A percentile compares a stretch with the other conserved stretches of the same genome.
Conservation (phyloP, 2,329 filamentous ascomycete genomes). For the Ophiostoma montium region DNA sequence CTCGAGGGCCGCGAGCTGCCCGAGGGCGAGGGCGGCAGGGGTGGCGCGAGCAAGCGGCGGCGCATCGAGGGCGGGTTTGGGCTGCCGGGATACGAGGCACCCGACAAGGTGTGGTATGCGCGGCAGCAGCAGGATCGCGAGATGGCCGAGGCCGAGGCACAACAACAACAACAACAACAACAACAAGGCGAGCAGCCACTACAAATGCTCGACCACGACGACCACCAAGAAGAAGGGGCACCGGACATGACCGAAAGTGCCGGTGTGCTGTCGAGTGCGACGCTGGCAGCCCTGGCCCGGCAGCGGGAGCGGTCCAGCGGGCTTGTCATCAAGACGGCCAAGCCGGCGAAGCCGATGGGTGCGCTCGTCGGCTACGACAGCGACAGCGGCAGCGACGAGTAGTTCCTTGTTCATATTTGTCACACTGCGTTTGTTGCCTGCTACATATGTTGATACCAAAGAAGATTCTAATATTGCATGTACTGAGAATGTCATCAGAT, state of each 20-base stretch:
- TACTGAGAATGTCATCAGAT: too few species aligned
- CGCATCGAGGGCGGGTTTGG: conserved; percentile 85
- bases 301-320: conserved; percentile 28
- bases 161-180: conserved; percentile 37
- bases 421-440: too few species aligned
- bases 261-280: conserved; percentile 64
- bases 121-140: conserved; percentile 40
- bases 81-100: conserved; percentile 80
- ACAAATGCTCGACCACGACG: not conserved
- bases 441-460: too few species aligned
- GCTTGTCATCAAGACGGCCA: conserved; percentile 38
- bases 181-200: conserved; percentile 22
- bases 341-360: conserved; percentile 41
- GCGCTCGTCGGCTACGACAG: conserved; percentile 83
- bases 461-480: not conserved
- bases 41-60: conserved; percentile 68
- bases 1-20: conserved; percentile 78
- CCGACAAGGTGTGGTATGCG: conserved; percentile 87
- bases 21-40: not conserved
- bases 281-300: conserved; percentile 62
- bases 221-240: conserved; percentile 29
- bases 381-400: conserved; percentile 33
- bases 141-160: conserved; percentile 43
- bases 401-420: too few species aligned
- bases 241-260: conserved; percentile 15